A percentile compares a stretch with the other conserved stretches of the same genome.
These are phyloP conservation scores for Naganishia vishniacii DNA, from an alignment of 768 basidiomycete genomes.

Conservation along the genomic window DNA sequence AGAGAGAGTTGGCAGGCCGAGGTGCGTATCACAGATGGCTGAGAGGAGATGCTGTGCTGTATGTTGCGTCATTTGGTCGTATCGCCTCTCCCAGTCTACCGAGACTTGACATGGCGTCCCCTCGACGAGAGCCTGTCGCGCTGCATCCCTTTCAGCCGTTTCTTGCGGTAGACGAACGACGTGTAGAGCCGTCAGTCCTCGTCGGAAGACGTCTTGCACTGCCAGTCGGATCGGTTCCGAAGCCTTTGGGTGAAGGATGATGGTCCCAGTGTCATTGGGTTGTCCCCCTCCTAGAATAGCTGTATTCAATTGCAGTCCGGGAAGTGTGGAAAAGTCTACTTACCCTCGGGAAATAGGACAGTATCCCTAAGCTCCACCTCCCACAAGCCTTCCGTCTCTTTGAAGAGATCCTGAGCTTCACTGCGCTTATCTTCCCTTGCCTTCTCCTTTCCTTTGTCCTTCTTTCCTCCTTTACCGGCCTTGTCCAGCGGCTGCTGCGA, in stretches of 20 bases:
- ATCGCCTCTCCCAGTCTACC: conserved; percentile 45
- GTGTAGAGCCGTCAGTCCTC: conserved; percentile 42
- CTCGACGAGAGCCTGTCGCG: conserved; percentile 20
- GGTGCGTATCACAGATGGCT: conserved; percentile 37
- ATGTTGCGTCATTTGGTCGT: conserved; percentile 47
- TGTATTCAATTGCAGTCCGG: not conserved
- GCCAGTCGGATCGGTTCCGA: not conserved
- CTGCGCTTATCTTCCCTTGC: not conserved
- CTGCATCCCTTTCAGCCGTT: not conserved
- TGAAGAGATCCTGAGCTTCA: too few species aligned
- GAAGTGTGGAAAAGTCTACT: not conserved
- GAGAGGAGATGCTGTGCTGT: conserved; percentile 48
- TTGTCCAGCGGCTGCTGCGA: not conserved
- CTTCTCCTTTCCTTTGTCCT: conserved; percentile 16
- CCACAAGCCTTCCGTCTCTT: conserved; percentile 33
- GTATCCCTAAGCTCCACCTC: conserved; percentile 45
- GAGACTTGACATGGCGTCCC: conserved; percentile 36
- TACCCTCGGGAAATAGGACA: conserved; percentile 48
- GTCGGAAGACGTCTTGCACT: conserved; percentile 27
- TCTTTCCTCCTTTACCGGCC: not conserved
- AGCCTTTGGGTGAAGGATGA: conserved; percentile 24
- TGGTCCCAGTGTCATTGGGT: conserved; percentile 40
- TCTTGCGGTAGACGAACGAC: conserved; percentile 35
- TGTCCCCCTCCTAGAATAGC: conserved; percentile 43
- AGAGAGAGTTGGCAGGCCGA: conserved; percentile 39